Percentiles rank a stretch among this genome's conserved stretches.
phyloP scores from a whole-genome alignment of 352 stramenopile genomes.

The Pythium aristosporum region DNA sequence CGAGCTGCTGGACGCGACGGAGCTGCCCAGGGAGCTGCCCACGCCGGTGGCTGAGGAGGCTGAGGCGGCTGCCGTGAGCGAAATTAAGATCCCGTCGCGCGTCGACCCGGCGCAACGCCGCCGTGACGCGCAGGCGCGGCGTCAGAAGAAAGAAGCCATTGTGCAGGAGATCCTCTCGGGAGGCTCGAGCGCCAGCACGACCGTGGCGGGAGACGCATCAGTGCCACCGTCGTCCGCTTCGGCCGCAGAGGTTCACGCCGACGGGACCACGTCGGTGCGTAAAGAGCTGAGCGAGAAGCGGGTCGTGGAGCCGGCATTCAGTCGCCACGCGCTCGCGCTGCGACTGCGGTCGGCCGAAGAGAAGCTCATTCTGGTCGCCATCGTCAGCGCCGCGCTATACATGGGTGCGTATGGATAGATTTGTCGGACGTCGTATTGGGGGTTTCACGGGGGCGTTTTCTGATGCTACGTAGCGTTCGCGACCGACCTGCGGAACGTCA shows the following conservation, averaged over 20 bases:
- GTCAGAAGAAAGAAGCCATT: slow-evolving; percentile 56
- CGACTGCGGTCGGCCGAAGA: slow-evolving; percentile 54
- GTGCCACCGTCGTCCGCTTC: background rate
- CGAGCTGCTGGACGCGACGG: slow-evolving; percentile 36
- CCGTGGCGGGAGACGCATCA: background rate
- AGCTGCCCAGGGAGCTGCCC: slow-evolving; percentile 2
- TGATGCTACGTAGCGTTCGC: slow-evolving; percentile 37
- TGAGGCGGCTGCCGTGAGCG: slow-evolving; percentile 6
- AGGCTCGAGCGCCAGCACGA: background rate
- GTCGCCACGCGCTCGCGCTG: slow-evolving; percentile 52
- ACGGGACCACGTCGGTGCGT: slow-evolving; percentile 3
- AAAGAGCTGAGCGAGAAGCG: slow-evolving; percentile 10
- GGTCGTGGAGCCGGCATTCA: slow-evolving; percentile 35
- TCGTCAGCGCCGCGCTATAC: slow-evolving; percentile 50
- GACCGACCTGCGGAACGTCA: slow-evolving; percentile 51
- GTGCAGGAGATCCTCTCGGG: slow-evolving; percentile 52
- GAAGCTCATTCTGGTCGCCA: slow-evolving; percentile 53
- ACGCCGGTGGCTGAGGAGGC: background rate
- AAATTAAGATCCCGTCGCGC: slow-evolving; percentile 44
- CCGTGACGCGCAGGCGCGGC: slow-evolving; percentile 59
- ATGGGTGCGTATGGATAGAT: slow-evolving; percentile 31
- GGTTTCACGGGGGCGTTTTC: background rate
- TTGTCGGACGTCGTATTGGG: background rate
- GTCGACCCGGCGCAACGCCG: slow-evolving; percentile 65
- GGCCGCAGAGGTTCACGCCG: slow-evolving; percentile 10